A percentile compares a stretch with the other conserved stretches of the same genome.
Conservation (phyloP, 768 basidiomycete genomes). For the Fomitopsis serialis region DNA sequence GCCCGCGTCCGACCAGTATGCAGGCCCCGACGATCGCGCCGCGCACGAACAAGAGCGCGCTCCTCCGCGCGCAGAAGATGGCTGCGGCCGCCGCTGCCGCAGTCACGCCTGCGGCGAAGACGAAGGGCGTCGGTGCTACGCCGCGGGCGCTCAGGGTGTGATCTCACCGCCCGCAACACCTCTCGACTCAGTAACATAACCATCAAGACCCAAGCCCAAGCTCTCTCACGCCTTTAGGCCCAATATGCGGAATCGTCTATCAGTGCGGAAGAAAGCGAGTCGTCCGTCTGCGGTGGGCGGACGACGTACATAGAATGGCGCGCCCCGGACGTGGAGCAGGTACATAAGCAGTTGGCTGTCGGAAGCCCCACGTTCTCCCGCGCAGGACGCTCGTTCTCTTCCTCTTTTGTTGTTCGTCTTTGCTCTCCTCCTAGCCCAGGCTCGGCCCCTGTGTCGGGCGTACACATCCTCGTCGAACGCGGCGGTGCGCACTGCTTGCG, state of each 20-base stretch:
- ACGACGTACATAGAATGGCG: too few relatives aligned
- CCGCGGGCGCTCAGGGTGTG: constrained; percentile 13
- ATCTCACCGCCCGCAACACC: not conserved
- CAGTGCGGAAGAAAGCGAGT: too few relatives aligned
- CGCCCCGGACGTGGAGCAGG: too few relatives aligned
- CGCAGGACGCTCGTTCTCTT: not conserved
- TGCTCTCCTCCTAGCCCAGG: not conserved
- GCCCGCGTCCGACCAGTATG: constrained; percentile 53
- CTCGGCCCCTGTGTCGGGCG: too few relatives aligned
- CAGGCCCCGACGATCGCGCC: constrained; percentile 60
- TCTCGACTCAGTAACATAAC: too few relatives aligned
- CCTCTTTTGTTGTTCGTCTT: not conserved
- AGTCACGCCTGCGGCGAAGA: constrained; percentile 6
- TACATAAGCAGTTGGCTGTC: too few relatives aligned
- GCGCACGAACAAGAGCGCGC: constrained; percentile 69
- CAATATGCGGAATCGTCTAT: too few relatives aligned
- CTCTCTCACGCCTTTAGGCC: too few relatives aligned
- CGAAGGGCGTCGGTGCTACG: constrained; percentile 3
- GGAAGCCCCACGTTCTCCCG: not conserved
- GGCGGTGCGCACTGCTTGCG: too few relatives aligned
- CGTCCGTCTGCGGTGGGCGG: too few relatives aligned
- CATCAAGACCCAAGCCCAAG: too few relatives aligned
- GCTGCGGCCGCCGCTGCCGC: constrained; percentile 24
- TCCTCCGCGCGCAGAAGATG: constrained; percentile 64
- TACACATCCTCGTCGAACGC: not conserved